These are phyloP conservation scores for Verticillium zaregamsianum DNA, from an alignment of 2,329 filamentous ascomycete species.

Conservation along the genomic window DNA sequence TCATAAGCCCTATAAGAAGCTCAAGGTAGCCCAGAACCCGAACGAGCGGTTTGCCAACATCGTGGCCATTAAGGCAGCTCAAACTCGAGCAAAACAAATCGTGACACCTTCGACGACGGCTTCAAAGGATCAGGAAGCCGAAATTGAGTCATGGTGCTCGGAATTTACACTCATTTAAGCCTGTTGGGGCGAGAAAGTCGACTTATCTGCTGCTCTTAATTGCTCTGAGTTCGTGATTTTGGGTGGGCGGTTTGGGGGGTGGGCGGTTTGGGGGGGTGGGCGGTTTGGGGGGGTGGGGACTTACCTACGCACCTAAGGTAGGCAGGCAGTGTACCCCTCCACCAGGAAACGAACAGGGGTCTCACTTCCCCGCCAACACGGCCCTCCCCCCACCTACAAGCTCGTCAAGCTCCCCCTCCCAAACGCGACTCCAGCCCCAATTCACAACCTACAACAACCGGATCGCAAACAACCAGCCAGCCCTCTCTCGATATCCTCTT, in stretches of 20 bases:
- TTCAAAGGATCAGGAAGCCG: no score
- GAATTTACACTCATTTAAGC: neutral
- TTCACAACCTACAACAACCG: neutral
- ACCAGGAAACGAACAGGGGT: neutral
- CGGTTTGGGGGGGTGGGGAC: no score
- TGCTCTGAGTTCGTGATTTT: no score
- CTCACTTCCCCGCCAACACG: neutral
- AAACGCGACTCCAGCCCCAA: neutral
- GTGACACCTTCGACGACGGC: no score
- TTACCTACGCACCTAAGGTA: no score
- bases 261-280: no score
- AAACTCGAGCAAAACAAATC: neutral
- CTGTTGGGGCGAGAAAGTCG: no score
- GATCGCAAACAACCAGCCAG: constrained; percentile 1
- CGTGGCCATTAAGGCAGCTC: neutral
- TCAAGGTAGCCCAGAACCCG: neutral
- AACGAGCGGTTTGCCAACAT: neutral
- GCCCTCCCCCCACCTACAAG: neutral
- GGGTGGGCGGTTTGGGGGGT: no score
- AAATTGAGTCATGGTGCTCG: no score
- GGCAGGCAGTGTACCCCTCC: neutral
- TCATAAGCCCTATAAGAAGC: neutral
- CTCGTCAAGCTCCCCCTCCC: neutral
- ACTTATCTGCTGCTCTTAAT: no score
- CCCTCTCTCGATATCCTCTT: neutral